These are phyloP conservation scores for Spathaspora passalidarum DNA, from an alignment of 805 yeast species.

Conservation along the genomic window DNA sequence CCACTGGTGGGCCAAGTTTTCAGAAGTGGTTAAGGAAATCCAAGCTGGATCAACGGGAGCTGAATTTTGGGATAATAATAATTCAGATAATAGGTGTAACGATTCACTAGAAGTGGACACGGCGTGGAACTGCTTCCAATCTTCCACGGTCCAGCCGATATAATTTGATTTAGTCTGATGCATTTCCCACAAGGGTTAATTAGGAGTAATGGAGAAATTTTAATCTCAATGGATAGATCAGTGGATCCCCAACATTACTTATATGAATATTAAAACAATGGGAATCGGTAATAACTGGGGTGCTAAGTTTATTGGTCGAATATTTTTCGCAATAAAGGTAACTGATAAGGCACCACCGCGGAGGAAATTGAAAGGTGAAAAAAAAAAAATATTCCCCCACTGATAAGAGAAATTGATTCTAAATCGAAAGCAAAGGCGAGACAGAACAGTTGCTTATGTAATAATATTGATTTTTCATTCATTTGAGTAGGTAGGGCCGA, in stretches of 20 bases:
- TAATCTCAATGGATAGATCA: background rate
- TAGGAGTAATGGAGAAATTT: background rate
- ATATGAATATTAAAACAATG: background rate
- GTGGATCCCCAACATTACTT: background rate
- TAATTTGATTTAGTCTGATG: slow-evolving; percentile 6
- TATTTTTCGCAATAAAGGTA: background rate
- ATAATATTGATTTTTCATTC: background rate
- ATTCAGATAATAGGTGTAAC: slow-evolving; percentile 40
- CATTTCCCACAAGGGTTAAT: background rate
- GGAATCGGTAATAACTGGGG: background rate
- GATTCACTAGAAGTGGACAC: slow-evolving; percentile 62
- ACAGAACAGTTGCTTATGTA: background rate
- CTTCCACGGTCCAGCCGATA: slow-evolving; percentile 76
- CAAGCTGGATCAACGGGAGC: slow-evolving; percentile 78
- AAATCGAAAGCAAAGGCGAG: background rate
- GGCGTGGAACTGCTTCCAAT: slow-evolving; percentile 74
- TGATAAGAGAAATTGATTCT: background rate
- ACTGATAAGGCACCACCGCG: background rate
- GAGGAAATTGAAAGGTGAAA: background rate
- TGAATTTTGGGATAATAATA: slow-evolving; percentile 45
- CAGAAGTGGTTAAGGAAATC: slow-evolving; percentile 73
- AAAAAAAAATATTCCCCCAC: background rate
- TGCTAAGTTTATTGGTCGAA: no score
- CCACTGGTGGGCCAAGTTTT: slow-evolving; percentile 76
- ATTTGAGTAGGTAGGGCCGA: background rate